Percentiles rank a stretch among this genome's conserved stretches.
phyloP scores from a whole-genome alignment of 75 land plant species.

The Azolla pinnata region DNA sequence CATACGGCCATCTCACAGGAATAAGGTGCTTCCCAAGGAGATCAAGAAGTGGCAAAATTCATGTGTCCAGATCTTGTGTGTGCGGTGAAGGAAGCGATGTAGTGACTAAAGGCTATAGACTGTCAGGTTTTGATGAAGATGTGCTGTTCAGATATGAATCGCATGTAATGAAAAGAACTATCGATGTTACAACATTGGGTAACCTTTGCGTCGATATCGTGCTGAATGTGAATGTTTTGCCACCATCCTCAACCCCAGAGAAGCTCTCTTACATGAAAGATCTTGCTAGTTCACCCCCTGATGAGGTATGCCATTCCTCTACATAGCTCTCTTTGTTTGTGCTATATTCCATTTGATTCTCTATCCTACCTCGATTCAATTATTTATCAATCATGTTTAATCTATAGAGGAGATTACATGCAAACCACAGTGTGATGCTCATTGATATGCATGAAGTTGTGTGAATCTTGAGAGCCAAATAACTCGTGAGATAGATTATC shows the following conservation, averaged over 20 bases:
- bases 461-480: too few species aligned
- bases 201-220: slow-evolving; percentile 86
- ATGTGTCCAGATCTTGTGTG: not conserved
- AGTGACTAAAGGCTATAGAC: not conserved
- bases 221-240: slow-evolving; percentile 54
- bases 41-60: not conserved
- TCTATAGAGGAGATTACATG: too few species aligned
- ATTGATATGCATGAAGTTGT: too few species aligned
- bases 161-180: not conserved
- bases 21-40: not conserved
- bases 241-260: slow-evolving; percentile 30
- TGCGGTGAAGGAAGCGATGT: not conserved
- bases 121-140: too few species aligned
- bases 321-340: too few species aligned
- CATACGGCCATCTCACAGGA: not conserved
- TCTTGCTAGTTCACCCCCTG: slow-evolving; percentile 50
- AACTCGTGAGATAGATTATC: too few species aligned
- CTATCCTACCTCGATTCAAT: too few species aligned
- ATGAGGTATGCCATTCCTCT: slow-evolving; percentile 57
- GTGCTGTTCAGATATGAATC: too few species aligned
- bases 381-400: too few species aligned
- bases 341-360: not conserved
- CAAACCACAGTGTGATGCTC: too few species aligned
- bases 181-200: slow-evolving; percentile 66
- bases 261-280: slow-evolving; percentile 51